These are phyloP conservation scores for Phytomonas sp. DNA, from an alignment of 208 protist genomes.

Conservation along the genomic window DNA sequence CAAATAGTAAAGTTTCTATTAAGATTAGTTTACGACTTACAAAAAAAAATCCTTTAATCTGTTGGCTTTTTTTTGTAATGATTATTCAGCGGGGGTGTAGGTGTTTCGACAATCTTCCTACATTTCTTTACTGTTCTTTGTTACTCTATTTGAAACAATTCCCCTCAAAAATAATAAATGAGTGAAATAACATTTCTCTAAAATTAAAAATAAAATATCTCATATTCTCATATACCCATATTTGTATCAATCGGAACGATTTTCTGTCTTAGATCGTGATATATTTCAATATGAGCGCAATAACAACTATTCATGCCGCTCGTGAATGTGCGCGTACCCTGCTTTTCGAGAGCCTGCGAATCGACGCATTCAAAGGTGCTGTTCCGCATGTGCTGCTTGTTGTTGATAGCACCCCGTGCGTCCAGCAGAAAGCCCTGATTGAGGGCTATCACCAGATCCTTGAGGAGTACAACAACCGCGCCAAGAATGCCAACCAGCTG, in stretches of 20 bases:
- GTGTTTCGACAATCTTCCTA: neutral
- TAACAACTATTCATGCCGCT: constrained; percentile 41
- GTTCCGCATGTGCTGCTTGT: constrained; percentile 73
- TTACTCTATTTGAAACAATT: neutral
- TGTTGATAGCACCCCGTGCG: constrained; percentile 53
- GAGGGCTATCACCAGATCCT: constrained; percentile 73
- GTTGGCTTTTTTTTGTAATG: neutral
- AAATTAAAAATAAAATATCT: neutral
- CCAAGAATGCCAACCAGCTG: neutral
- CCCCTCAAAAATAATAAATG: no score
- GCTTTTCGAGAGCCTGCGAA: constrained; percentile 62
- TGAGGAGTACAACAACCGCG: constrained; percentile 33
- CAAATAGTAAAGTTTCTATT: neutral
- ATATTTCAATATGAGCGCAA: neutral
- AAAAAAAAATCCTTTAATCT: neutral
- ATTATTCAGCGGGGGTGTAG: neutral
- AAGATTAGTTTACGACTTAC: neutral
- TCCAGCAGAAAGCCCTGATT: constrained; percentile 55
- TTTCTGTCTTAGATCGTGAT: constrained; percentile 5
- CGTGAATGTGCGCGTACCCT: constrained; percentile 54
- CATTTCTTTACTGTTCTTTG: neutral
- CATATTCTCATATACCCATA: neutral
- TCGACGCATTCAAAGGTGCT: constrained; percentile 57
- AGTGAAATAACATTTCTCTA: neutral
- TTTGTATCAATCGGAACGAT: neutral